phyloP scores from a whole-genome alignment of 1,139 yeast genomes.

The Scheffersomyces quercinus region DNA sequence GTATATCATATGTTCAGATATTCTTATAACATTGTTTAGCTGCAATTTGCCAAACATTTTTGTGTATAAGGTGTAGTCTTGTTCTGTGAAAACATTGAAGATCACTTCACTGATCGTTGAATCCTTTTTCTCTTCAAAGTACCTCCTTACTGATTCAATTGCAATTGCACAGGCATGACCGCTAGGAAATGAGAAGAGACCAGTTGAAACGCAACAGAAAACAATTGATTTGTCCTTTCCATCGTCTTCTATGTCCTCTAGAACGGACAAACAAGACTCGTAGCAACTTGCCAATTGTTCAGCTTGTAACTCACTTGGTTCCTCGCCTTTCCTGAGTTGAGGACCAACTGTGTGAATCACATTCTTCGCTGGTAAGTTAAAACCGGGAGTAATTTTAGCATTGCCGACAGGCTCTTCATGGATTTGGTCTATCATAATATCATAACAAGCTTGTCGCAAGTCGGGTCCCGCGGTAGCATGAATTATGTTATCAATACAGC shows the following conservation, averaged over 20 bases:
- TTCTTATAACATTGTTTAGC: background rate
- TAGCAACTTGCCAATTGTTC: conserved; percentile 1
- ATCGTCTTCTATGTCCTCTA: background rate
- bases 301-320: conserved; percentile 1
- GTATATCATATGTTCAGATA: background rate
- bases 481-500: conserved; percentile 5
- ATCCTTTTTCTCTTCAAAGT: background rate
- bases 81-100: conserved; percentile 3
- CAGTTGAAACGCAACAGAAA: conserved; percentile 5
- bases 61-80: conserved; percentile 1
- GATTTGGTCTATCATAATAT: conserved; percentile 1
- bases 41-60: background rate
- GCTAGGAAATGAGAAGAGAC: conserved; percentile 4
- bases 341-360: conserved; percentile 6
- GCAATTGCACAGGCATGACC: conserved; percentile 2
- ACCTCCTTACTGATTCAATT: conserved; percentile 1
- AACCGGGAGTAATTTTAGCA: conserved; percentile 4
- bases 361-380: conserved; percentile 2
- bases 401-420: conserved; percentile 2
- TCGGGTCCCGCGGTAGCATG: conserved; percentile 5
- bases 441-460: conserved; percentile 1
- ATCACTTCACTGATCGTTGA: conserved; percentile 3
- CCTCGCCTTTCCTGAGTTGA: background rate
- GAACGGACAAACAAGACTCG: background rate
- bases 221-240: conserved; percentile 2